Conservation (phyloP, 2,329 filamentous ascomycete genomes). For the Pestalotiopsis sp. region DNA sequence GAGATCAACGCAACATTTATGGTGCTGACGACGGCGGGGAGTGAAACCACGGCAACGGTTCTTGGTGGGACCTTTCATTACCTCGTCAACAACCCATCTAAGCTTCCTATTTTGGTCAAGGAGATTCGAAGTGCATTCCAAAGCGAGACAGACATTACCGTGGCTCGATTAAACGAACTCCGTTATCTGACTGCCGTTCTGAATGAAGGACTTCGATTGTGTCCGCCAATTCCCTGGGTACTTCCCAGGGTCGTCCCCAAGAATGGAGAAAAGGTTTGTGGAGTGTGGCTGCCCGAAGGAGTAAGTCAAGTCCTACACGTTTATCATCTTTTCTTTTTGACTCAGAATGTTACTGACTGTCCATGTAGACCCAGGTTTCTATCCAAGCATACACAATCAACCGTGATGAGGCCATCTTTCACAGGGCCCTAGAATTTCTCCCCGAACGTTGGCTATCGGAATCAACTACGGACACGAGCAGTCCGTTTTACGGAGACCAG, state of each 20-base stretch:
- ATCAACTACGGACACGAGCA: neutral
- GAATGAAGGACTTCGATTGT: conserved; percentile 10
- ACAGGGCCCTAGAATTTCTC: neutral
- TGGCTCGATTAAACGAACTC: neutral
- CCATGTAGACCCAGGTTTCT: neutral
- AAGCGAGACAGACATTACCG: neutral
- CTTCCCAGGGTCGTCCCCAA: neutral
- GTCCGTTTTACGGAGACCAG: conserved; percentile 15
- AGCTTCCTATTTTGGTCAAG: neutral
- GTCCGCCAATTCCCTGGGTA: neutral
- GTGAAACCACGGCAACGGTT: conserved; percentile 16
- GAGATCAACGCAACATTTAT: conserved; percentile 31
- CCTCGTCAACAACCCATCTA: neutral
- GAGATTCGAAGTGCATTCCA: neutral
- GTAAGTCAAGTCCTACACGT: neutral
- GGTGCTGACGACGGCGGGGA: neutral
- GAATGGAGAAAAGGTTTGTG: neutral
- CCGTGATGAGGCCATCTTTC: neutral
- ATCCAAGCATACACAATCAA: neutral
- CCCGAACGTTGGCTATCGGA: neutral
- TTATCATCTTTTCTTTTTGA: neutral
- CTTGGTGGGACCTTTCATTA: neutral
- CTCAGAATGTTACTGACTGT: neutral
- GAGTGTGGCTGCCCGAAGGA: neutral
- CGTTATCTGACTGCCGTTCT: neutral